These are phyloP conservation scores for Drechmeria coniospora DNA, from an alignment of 2,329 filamentous ascomycete genomes.

Conservation along the genomic window DNA sequence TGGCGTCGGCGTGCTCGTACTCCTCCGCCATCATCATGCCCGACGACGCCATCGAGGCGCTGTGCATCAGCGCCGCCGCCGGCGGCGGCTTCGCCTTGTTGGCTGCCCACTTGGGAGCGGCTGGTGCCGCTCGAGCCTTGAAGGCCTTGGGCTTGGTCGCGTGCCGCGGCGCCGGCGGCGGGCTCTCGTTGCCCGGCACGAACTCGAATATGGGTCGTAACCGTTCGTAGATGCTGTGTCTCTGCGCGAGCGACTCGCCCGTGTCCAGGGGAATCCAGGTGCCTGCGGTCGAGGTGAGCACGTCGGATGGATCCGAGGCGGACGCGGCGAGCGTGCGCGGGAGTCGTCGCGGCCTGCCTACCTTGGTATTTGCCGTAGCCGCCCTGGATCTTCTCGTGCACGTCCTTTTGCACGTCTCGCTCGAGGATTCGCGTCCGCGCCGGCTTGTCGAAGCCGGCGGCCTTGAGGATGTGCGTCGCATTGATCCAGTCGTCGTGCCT, in stretches of 20 bases:
- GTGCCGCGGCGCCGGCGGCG: conserved; percentile 87
- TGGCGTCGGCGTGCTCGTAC: conserved; percentile 45
- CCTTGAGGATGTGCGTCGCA: conserved; percentile 96
- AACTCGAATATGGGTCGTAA: conserved; percentile 82
- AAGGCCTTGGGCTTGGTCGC: conserved; percentile 71
- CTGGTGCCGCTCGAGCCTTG: conserved; percentile 27
- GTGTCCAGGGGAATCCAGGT: conserved; percentile 89
- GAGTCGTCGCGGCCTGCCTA: conserved; percentile 17
- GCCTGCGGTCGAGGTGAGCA: too few species aligned
- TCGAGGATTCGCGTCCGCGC: conserved; percentile 89
- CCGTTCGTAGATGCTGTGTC: conserved; percentile 75
- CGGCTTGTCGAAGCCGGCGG: conserved; percentile 93
- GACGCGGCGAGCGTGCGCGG: too few species aligned
- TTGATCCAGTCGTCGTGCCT: conserved; percentile 95
- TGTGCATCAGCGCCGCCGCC: neutral
- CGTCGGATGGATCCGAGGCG: too few species aligned
- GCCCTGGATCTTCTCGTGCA: conserved; percentile 95
- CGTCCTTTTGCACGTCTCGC: conserved; percentile 88
- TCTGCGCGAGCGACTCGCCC: conserved; percentile 66
- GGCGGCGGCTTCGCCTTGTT: conserved; percentile 6
- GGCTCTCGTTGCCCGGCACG: conserved; percentile 68
- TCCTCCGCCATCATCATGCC: conserved; percentile 31
- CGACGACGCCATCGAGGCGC: conserved; percentile 6
- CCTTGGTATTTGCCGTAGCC: conserved; percentile 98
- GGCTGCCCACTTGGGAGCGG: conserved; percentile 40